phyloP scores from a whole-genome alignment of 768 basidiomycete species.

The Boletus huronensis region DNA sequence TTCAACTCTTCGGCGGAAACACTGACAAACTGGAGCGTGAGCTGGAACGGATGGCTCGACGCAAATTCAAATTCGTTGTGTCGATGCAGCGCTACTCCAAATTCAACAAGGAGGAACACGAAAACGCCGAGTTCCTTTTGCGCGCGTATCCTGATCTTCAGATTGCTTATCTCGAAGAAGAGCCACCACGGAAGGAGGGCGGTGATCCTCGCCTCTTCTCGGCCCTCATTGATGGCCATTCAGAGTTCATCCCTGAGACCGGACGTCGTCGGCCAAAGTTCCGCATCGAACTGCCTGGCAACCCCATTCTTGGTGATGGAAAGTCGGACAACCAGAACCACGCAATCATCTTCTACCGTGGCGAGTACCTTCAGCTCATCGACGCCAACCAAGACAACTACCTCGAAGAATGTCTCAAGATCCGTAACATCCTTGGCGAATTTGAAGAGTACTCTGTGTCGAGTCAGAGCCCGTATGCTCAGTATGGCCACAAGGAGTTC shows the following conservation, averaged over 20 bases:
- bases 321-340: slow-evolving; percentile 99
- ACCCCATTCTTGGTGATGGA: slow-evolving; percentile 98
- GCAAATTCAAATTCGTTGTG: slow-evolving; percentile 99
- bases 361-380: slow-evolving; percentile 98
- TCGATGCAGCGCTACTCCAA: slow-evolving; percentile 99
- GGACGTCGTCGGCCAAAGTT: slow-evolving; percentile 93
- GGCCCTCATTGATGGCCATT: slow-evolving; percentile 95
- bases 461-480: slow-evolving; percentile 87
- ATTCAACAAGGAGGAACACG: slow-evolving; percentile 99
- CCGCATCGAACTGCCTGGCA: slow-evolving; percentile 96
- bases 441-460: slow-evolving; percentile 92
- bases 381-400: slow-evolving; percentile 99
- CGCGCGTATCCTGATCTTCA: slow-evolving; percentile 98
- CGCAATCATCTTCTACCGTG: slow-evolving; percentile 98
- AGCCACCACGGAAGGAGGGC: slow-evolving; percentile 88
- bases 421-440: slow-evolving; percentile 95
- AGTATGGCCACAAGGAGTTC: slow-evolving; percentile 87
- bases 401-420: slow-evolving; percentile 98
- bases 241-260: slow-evolving; percentile 87
- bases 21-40: slow-evolving; percentile 96
- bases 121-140: slow-evolving; percentile 96
- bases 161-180: slow-evolving; percentile 98
- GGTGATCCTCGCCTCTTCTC: slow-evolving; percentile 96
- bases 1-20: slow-evolving; percentile 95
- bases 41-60: slow-evolving; percentile 93